Conservation (phyloP, 1,139 yeast genomes). For the Geotrichum armillariae region DNA sequence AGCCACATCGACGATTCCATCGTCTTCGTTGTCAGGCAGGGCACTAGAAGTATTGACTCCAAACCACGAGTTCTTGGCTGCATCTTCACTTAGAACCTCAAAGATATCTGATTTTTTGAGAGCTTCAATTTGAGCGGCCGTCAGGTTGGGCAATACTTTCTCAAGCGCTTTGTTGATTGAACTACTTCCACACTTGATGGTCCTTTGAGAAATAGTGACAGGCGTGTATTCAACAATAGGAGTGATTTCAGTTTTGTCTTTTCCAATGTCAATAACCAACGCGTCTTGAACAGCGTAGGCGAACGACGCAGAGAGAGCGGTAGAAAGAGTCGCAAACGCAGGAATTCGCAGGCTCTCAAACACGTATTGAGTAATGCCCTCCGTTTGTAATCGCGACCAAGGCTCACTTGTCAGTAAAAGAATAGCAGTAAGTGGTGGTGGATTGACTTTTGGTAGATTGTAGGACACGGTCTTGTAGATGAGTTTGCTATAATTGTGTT, state of each 20-base stretch:
- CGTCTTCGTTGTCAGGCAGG: conserved; percentile 52
- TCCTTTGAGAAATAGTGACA: conserved; percentile 53
- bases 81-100: conserved; percentile 69
- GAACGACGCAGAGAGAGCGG: conserved; percentile 68
- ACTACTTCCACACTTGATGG: conserved; percentile 61
- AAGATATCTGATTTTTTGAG: conserved; percentile 73
- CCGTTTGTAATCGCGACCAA: conserved; percentile 72
- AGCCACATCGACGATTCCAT: conserved; percentile 84
- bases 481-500: conserved; percentile 37
- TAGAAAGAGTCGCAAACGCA: conserved; percentile 70
- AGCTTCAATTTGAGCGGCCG: conserved; percentile 61
- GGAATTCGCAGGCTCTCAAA: conserved; percentile 74
- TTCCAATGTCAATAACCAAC: conserved; percentile 79
- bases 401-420: conserved; percentile 61
- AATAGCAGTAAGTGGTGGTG: conserved; percentile 46
- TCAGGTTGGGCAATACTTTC: conserved; percentile 58
- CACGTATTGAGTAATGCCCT: conserved; percentile 67
- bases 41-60: conserved; percentile 49
- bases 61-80: conserved; percentile 59
- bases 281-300: conserved; percentile 66
- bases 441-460: conserved; percentile 19
- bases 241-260: conserved; percentile 68
- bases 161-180: conserved; percentile 56
- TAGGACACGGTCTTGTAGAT: conserved; percentile 45
- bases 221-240: conserved; percentile 75